Evolutionary conservation across 2,329 filamentous ascomycete genomes (phyloP).

Genomic region (Diaporthe citriasiana): DNA sequence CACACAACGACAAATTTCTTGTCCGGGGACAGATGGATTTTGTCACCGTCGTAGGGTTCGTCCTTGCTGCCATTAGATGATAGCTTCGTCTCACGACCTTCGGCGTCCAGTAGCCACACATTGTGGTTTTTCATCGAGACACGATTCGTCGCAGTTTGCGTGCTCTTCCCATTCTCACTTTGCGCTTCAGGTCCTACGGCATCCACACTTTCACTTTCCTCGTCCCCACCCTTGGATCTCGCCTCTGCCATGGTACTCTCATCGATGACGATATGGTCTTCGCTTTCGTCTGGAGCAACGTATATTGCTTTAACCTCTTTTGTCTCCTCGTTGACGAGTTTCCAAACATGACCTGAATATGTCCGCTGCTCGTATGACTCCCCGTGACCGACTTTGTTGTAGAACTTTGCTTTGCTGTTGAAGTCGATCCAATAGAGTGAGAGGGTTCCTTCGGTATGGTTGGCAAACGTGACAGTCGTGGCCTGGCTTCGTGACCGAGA

Average conservation of each 20-base stretch:
- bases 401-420: not conserved
- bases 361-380: not conserved
- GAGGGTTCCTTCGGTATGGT: not conserved
- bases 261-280: not conserved
- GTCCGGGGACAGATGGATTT: not conserved
- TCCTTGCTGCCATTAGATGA: not conserved
- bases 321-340: conserved; percentile 1
- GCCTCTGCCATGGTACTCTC: conserved; percentile 15
- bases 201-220: not conserved
- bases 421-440: conserved; percentile 1
- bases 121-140: not conserved
- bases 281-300: conserved; percentile 13
- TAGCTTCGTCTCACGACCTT: not conserved
- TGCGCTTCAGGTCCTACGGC: not conserved
- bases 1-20: not conserved
- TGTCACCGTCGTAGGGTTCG: not conserved
- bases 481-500: not conserved
- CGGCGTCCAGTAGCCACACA: not conserved
- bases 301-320: not conserved
- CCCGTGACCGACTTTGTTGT: not conserved
- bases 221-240: not conserved
- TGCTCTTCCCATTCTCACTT: not conserved
- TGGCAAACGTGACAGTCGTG: not conserved
- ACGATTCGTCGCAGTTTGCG: not conserved
- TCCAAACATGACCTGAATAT: conserved; percentile 1